phyloP scores from a whole-genome alignment of 192 early-diverging fungal genomes.

The Geranomyces variabilis region DNA sequence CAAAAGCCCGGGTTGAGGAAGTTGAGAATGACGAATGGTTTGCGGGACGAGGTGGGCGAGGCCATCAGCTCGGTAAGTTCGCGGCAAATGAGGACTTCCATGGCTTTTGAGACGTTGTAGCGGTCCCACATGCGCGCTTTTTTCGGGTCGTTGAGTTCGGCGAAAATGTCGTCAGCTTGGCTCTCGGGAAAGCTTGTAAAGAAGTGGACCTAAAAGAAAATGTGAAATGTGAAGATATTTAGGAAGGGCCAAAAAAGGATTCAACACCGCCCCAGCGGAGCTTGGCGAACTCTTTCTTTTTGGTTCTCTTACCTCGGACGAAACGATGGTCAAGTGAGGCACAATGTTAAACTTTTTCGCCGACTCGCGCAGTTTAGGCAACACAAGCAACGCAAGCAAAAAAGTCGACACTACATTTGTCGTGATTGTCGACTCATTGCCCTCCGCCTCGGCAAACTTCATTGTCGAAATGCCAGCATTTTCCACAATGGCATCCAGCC shows the following conservation, averaged over 20 bases:
- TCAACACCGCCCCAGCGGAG: too few species aligned
- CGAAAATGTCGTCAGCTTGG: constrained; percentile 15
- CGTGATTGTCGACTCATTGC: constrained; percentile 5
- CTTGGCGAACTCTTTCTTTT: too few species aligned
- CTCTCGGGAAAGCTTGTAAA: constrained; percentile 16
- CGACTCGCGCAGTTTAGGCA: constrained; percentile 22
- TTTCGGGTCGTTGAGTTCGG: constrained; percentile 12
- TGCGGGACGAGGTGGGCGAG: not conserved
- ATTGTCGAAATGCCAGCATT: not conserved
- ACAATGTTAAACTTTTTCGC: constrained; percentile 16
- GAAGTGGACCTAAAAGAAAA: constrained; percentile 7
- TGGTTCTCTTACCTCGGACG: constrained; percentile 16
- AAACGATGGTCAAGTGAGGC: constrained; percentile 14
- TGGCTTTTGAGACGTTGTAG: constrained; percentile 22
- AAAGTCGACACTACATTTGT: constrained; percentile 18
- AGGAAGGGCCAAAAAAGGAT: too few species aligned
- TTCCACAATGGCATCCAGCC: constrained; percentile 11
- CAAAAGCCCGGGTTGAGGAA: constrained; percentile 22
- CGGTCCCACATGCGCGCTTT: constrained; percentile 14
- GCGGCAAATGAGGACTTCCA: constrained; percentile 24
- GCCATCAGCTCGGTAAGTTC: constrained; percentile 9
- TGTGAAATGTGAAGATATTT: not conserved
- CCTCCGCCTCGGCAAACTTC: not conserved
- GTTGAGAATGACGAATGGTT: constrained; percentile 17
- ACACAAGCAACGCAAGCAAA: constrained; percentile 15